A percentile compares a stretch with the other conserved stretches of the same genome.
These are phyloP conservation scores for Xylaria sp. DNA, from an alignment of 2,329 filamentous ascomycete genomes.

Conservation along the genomic window DNA sequence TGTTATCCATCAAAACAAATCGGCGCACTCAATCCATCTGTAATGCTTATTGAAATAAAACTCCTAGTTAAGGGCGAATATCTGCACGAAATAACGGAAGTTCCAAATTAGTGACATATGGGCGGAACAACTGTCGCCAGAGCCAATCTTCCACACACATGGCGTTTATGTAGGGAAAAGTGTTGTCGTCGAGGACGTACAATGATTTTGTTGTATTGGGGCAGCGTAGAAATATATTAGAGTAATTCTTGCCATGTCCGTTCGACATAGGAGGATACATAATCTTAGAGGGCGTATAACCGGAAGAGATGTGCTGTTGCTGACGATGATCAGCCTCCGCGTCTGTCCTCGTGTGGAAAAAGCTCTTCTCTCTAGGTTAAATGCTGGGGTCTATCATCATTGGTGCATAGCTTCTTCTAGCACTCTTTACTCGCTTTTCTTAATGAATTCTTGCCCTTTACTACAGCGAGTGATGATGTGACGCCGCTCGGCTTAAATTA, in stretches of 20 bases:
- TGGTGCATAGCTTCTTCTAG: background rate
- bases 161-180: background rate
- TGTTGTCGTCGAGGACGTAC: background rate
- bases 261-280: background rate
- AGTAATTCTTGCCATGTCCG: background rate
- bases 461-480: background rate
- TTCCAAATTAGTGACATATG: background rate
- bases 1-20: constrained; percentile 7
- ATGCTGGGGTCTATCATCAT: background rate
- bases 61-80: background rate
- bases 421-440: background rate
- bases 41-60: constrained; percentile 5
- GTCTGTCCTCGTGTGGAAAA: background rate
- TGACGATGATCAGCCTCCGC: background rate
- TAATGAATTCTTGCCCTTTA: background rate
- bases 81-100: constrained; percentile 4
- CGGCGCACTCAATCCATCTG: constrained; percentile 8
- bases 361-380: background rate
- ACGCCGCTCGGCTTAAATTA: background rate
- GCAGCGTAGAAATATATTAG: background rate
- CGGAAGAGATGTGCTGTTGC: background rate
- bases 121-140: background rate
- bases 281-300: background rate
- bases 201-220: constrained; percentile 1
- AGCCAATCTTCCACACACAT: background rate